Base-by-base conservation (phyloP, 1,284 basidiomycete genomes). In the Veloboletus limbatus region DNA sequence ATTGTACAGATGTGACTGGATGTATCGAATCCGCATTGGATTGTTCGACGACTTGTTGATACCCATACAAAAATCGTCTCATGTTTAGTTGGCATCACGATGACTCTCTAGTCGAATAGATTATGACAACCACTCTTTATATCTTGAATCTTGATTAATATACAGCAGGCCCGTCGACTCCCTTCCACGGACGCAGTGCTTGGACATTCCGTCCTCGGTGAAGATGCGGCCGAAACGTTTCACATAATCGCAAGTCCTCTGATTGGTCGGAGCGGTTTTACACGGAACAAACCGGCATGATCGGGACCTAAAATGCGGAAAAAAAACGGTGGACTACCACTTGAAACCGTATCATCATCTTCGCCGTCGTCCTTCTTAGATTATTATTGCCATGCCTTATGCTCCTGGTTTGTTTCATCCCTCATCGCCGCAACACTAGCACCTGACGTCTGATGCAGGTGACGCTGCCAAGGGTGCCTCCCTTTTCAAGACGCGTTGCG, bases 401-500 rank as follows among this genome's bases (percentile, higher is more conserved):
- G 43, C 63, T 54, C 6, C 59, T 40, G 63, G 63, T 68, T 6
- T 2, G 63, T 54, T 11, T 21, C 14, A 10, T 18, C 3, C 3
- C 13, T 16, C n/a, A n/a, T n/a, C 13, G 28, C n/a, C 14, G 10
- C 13, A 10, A 8, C 10, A n/a, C 38, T 7, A 4, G 16, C 17
- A 6, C 3, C 13, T 52, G 39, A 47, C 41, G 7, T 5, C 10
- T 26, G 2, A 10, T 44, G 8, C 60, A 93, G 93, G 94, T 82
- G 91, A 96, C 75, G 71, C 84, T 63, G 60, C 60, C 53, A 96
- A 95, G 80, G 93, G 93, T 73, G 93, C 93, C 66, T 74, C 77
- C 69, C 85, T 94, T 67, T 94, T 94, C 85, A 92, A 92, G 82
- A 96, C 92, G 59, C 92, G 95, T 56, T 99, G 96, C 68, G 92